Base-by-base conservation (phyloP, 2,329 filamentous ascomycete genomes). In the Diaporthe nobilis region DNA sequence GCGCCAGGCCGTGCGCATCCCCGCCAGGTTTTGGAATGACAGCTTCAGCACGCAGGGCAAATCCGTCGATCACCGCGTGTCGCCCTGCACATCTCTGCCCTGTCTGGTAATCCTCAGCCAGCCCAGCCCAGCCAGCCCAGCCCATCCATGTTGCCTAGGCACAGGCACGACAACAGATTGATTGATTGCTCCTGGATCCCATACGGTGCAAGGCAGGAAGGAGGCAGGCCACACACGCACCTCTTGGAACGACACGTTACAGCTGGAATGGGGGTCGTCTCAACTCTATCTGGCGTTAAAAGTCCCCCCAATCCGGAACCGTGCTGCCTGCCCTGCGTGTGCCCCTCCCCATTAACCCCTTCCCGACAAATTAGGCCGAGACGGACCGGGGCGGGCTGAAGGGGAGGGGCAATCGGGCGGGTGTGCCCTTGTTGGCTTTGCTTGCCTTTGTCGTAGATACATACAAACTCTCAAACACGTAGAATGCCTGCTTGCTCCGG, bases 1-100 rank as follows among this genome's bases (percentile, higher is more conserved):
- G 47, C 65, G 47, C 31, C 31, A 39, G 65, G 65, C 65, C 65
- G 65, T 68, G 65, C 65, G 47, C 65, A 25, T 37, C 65, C 42
- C 65, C 60, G 60, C 20, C 47, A 28, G 65, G 34, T 39, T 68
- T 65, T 28, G 42, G 60, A 53, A 42, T 68, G 65, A 53, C 65
- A 68, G 63, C 28, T 68, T 47, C 44, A 53, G 44, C 63, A 44
- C 22, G 47, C 65, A 68, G 63, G 63, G 63, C 63, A 25, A 68
- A 68, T 53, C 63, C 65, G 65, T 68, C 65, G 65, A 68, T 68
- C 65, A 68, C 65, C 65, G 63, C 63, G 31, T 68, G 47, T 53
- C 31, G 65, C 47, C 47, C 65, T 68, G 65, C 65, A 68, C 65
- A 53, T 53, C 47, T 44, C 55, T 58, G 31, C 55, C 20, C 37